phyloP scores from a whole-genome alignment of 306 rosid species.

The Castanopsis chinensis region DNA sequence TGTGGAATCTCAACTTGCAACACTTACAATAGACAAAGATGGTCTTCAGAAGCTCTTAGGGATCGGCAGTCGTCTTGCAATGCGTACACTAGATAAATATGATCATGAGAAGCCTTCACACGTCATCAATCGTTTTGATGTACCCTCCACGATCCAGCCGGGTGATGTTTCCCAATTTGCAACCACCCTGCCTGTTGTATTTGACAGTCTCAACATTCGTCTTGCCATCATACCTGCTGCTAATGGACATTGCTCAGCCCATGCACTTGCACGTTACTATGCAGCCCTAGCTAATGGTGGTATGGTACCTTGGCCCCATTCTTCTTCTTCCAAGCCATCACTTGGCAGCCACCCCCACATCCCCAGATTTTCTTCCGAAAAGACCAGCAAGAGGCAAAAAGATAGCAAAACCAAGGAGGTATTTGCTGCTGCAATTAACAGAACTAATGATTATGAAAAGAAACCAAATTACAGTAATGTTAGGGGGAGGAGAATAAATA shows the following conservation, averaged over 20 bases:
- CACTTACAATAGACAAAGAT: constrained; percentile 61
- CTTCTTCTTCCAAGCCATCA: constrained; percentile 59
- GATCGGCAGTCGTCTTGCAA: constrained; percentile 28
- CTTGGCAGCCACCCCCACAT: constrained; percentile 92
- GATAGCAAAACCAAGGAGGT: constrained; percentile 30
- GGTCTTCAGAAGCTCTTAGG: constrained; percentile 54
- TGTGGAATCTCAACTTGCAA: constrained; percentile 93
- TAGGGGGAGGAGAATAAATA: too few species aligned
- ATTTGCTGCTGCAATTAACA: constrained; percentile 18
- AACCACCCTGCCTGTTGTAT: constrained; percentile 47
- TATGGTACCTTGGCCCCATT: constrained; percentile 74
- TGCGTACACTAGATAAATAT: too few species aligned
- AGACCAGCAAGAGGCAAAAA: constrained; percentile 37
- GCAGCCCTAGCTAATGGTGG: constrained; percentile 90
- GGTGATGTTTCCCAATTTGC: constrained; percentile 46
- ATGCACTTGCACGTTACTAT: constrained; percentile 93
- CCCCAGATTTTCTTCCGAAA: constrained; percentile 54
- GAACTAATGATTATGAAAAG: constrained; percentile 12
- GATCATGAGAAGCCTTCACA: too few species aligned
- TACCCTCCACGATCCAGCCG: constrained; percentile 77
- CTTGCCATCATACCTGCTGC: constrained; percentile 95
- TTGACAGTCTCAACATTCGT: constrained; percentile 69
- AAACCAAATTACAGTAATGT: constrained; percentile 23
- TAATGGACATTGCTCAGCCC: constrained; percentile 91
- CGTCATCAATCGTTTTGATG: constrained; percentile 2